A percentile compares a stretch with the other conserved stretches of the same genome.
Evolutionary conservation across 2,329 filamentous ascomycete genomes (phyloP).

Genomic region (Trichophyton equinum): DNA sequence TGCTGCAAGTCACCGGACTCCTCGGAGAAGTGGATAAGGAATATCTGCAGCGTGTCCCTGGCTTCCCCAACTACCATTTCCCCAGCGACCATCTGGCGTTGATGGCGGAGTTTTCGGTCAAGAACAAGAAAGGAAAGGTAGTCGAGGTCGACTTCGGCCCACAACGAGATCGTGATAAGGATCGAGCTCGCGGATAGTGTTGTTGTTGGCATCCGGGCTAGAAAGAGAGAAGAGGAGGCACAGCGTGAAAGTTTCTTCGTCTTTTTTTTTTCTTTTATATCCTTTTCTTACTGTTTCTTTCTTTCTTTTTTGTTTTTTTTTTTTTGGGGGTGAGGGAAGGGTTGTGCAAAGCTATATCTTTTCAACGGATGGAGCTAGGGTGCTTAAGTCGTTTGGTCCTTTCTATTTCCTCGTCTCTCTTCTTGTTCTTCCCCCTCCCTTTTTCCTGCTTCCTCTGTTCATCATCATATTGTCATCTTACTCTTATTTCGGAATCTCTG

Average conservation of each 20-base stretch:
- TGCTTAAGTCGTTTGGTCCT: conserved; percentile 20
- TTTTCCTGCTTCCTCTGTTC: background rate
- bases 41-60: conserved; percentile 74
- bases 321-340: conserved; percentile 25
- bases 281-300: background rate
- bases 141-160: conserved; percentile 52
- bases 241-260: conserved; percentile 14
- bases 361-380: conserved; percentile 19
- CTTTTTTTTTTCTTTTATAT: background rate
- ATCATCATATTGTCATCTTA: conserved; percentile 10
- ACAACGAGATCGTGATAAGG: conserved; percentile 23
- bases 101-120: conserved; percentile 80
- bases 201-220: background rate
- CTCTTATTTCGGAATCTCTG: conserved; percentile 31
- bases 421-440: background rate
- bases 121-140: conserved; percentile 68
- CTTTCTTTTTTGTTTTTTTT: background rate
- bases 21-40: conserved; percentile 77
- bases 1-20: conserved; percentile 68
- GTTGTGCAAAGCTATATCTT: conserved; percentile 23
- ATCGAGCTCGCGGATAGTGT: conserved; percentile 18
- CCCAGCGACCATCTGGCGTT: conserved; percentile 85
- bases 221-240: conserved; percentile 3
- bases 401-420: background rate
- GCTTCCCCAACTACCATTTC: conserved; percentile 90